Percentiles rank a stretch among this genome's conserved stretches.
These are phyloP conservation scores for Alnus rubra DNA, from an alignment of 306 rosid species.

Conservation along the genomic window DNA sequence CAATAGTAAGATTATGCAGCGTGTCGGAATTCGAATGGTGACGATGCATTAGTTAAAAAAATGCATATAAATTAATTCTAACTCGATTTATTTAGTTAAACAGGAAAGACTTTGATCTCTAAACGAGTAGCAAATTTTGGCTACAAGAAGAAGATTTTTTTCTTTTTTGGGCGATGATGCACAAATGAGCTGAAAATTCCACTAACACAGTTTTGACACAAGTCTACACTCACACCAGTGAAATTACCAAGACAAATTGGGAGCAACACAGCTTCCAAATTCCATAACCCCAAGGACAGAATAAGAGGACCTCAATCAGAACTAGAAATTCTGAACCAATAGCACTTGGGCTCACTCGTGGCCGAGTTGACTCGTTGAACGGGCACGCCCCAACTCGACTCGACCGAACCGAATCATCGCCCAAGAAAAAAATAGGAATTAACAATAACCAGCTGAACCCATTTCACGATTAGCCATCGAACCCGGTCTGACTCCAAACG, in stretches of 20 bases:
- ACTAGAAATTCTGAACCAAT: constrained; percentile 15
- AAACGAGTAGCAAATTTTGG: not conserved
- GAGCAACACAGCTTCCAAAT: not conserved
- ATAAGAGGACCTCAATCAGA: constrained; percentile 2
- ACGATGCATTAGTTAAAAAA: too few relatives aligned
- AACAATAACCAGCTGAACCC: constrained; percentile 13
- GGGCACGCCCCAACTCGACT: constrained; percentile 35
- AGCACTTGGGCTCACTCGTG: constrained; percentile 48
- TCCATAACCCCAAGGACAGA: constrained; percentile 6
- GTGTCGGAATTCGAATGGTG: too few relatives aligned
- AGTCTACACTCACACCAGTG: not conserved
- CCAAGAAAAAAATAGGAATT: constrained; percentile 29
- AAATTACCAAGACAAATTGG: constrained; percentile 11
- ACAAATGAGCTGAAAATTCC: not conserved
- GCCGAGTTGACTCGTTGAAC: constrained; percentile 45
- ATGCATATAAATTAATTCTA: too few relatives aligned
- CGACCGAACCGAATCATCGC: constrained; percentile 56
- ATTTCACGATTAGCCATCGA: constrained; percentile 53
- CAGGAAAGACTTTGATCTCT: too few relatives aligned
- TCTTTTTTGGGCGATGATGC: not conserved
- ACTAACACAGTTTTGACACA: not conserved
- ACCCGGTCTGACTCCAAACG: constrained; percentile 97
- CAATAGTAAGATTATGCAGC: too few relatives aligned
- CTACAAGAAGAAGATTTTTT: too few relatives aligned
- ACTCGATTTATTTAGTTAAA: too few relatives aligned